Evolutionary conservation across 2,329 filamentous ascomycete species (phyloP), one percentile per base, ranked within the genome.

Genomic region (Lecanicillium sp.): DNA sequence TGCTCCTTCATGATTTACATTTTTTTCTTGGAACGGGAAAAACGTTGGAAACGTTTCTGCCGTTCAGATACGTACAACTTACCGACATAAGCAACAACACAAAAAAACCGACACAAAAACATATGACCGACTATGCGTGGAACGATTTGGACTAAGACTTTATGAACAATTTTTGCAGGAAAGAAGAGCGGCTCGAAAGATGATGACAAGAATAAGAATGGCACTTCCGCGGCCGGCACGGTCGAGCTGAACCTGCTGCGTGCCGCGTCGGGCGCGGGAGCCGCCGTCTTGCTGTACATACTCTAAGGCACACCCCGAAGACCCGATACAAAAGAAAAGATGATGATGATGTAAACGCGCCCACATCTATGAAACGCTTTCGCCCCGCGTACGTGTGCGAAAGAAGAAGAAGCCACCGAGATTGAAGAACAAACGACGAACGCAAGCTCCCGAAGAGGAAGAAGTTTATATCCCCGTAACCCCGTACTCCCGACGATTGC

Each of bases 81-180:
- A n/a, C n/a, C n/a, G n/a, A n/a, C n/a, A n/a, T n/a, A n/a, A n/a
- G n/a, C n/a, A n/a, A n/a, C n/a, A n/a, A n/a, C n/a, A n/a, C 35
- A 32, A 26, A 40, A 30, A 47, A 33, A 29, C 30, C 12, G 15
- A 40, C 33, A 26, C 26, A 40, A 32, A 20, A 39, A 36, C 27
- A 33, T 33, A 38, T n/a, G 26, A 45, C 12, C 14, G 11, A 33
- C 24, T 32, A n/a, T 33, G 44, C 44, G 36, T 33, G 33, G 39
- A 33, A 38, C 32, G 24, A 49, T 17, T 8, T 11, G 33, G 21
- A 49, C 46, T 49, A 49, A 49, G 46, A 49, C 33, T 49, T 44
- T 40, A 41, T 43, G 10, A 49, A 44, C n/a, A 26, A 7, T 27
- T 43, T 8, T 35, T 26, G 46, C 46, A 49, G 46, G 36, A 24